Conservation (phyloP, 2,329 filamentous ascomycete species). For the Tolypocladium tundrense region DNA sequence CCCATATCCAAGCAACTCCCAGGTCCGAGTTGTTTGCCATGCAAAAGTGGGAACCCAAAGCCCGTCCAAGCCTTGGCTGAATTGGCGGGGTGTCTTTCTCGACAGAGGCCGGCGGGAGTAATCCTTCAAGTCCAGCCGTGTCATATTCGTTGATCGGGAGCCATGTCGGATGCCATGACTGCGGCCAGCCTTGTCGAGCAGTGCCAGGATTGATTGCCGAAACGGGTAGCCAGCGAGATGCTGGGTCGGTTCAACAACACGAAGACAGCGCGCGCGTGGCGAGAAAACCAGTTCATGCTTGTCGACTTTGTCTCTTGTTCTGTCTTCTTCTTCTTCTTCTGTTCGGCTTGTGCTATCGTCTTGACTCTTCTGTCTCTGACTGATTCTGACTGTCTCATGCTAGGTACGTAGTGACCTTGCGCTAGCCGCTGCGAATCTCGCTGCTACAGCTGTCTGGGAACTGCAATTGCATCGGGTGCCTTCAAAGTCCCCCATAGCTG, state of each 20-base stretch:
- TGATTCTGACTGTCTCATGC: slow-evolving; percentile 31
- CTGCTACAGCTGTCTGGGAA: slow-evolving; percentile 41
- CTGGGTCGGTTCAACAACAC: slow-evolving; percentile 14
- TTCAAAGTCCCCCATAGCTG: slow-evolving; percentile 35
- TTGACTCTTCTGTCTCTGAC: slow-evolving; percentile 31
- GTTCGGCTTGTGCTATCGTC: slow-evolving; percentile 60
- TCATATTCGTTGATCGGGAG: neutral
- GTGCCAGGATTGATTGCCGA: neutral
- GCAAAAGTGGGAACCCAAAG: neutral
- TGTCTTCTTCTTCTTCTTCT: slow-evolving; percentile 6
- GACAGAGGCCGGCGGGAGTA: neutral
- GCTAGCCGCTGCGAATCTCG: slow-evolving; percentile 46
- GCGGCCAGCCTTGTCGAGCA: neutral
- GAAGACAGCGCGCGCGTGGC: slow-evolving; percentile 26
- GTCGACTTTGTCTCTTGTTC: slow-evolving; percentile 28
- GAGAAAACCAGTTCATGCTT: slow-evolving; percentile 31
- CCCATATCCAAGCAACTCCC: neutral
- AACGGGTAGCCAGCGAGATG: neutral
- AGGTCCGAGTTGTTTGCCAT: neutral
- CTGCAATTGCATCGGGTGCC: slow-evolving; percentile 25
- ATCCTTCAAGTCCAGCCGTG: neutral
- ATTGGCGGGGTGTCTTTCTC: neutral
- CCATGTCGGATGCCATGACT: neutral
- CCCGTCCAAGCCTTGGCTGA: neutral
- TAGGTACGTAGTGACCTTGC: slow-evolving; percentile 58